Evolutionary conservation across 352 stramenopile genomes (phyloP).

Genomic region (Peronospora farinosa): DNA sequence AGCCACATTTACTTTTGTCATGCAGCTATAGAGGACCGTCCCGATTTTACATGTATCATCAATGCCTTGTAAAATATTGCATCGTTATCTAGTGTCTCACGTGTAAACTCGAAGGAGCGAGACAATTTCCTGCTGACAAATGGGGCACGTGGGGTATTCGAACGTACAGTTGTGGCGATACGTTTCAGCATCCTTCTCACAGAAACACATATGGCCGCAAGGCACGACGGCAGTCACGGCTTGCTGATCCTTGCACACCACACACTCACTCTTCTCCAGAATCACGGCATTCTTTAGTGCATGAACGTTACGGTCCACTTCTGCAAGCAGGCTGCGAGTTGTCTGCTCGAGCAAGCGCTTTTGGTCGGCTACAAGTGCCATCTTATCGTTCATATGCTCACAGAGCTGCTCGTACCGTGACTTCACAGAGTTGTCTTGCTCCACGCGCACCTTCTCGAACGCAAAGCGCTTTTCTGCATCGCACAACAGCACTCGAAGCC

Average conservation of each 20-base stretch:
- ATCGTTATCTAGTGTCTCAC: slow-evolving; percentile 17
- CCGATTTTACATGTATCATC: too few relatives aligned
- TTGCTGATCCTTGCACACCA: slow-evolving; percentile 72
- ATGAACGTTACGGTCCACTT: slow-evolving; percentile 71
- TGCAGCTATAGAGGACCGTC: too few relatives aligned
- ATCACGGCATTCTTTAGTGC: slow-evolving; percentile 55
- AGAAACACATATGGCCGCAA: slow-evolving; percentile 82
- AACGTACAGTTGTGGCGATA: slow-evolving; percentile 48
- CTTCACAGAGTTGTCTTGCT: slow-evolving; percentile 79
- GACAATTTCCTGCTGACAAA: slow-evolving; percentile 78
- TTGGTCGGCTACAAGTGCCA: slow-evolving; percentile 58
- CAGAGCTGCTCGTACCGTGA: slow-evolving; percentile 65
- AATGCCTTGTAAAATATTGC: slow-evolving; percentile 3
- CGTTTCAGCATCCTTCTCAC: slow-evolving; percentile 66
- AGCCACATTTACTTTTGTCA: neutral
- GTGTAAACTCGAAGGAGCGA: slow-evolving; percentile 78
- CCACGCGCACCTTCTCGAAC: slow-evolving; percentile 59
- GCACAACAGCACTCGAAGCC: slow-evolving; percentile 42
- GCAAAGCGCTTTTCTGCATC: slow-evolving; percentile 64
- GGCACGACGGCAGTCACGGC: slow-evolving; percentile 71
- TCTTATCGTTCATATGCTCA: slow-evolving; percentile 64
- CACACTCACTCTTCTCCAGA: slow-evolving; percentile 64
- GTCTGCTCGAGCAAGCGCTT: slow-evolving; percentile 78
- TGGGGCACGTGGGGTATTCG: slow-evolving; percentile 54
- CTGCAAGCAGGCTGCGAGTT: slow-evolving; percentile 55